Evolutionary conservation across 1,284 basidiomycete species (phyloP).

Genomic region (Pholiota adiposa): DNA sequence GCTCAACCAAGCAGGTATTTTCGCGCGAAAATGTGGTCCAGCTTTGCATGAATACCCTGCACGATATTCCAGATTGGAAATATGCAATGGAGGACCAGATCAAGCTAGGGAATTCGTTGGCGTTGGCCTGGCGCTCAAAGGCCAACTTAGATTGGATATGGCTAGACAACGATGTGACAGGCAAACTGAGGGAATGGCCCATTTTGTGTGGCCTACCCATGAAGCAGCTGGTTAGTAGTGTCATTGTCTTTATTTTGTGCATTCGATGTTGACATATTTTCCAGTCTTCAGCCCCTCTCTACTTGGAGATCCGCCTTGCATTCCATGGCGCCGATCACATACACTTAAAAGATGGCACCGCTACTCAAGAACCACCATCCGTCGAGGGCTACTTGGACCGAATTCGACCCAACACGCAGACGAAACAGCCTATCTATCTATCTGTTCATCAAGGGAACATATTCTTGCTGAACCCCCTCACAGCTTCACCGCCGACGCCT

Average conservation of each 20-base stretch:
- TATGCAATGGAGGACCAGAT: slow-evolving; percentile 59
- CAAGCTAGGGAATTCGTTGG: slow-evolving; percentile 59
- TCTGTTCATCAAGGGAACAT: slow-evolving; percentile 75
- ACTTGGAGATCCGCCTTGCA: slow-evolving; percentile 74
- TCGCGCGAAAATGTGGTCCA: slow-evolving; percentile 61
- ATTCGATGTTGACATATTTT: slow-evolving; percentile 14
- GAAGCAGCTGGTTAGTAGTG: slow-evolving; percentile 53
- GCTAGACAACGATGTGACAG: slow-evolving; percentile 67
- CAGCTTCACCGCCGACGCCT: slow-evolving; percentile 72
- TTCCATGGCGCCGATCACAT: slow-evolving; percentile 66
- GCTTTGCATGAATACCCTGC: slow-evolving; percentile 59
- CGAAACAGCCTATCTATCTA: slow-evolving; percentile 69
- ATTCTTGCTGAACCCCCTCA: slow-evolving; percentile 58
- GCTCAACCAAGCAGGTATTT: slow-evolving; percentile 47
- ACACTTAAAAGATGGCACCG: slow-evolving; percentile 56
- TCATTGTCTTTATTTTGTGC: background rate
- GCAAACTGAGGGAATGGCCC: slow-evolving; percentile 67
- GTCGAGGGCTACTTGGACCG: slow-evolving; percentile 84
- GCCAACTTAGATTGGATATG: slow-evolving; percentile 83
- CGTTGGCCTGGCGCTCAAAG: slow-evolving; percentile 77
- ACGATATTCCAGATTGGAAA: slow-evolving; percentile 63
- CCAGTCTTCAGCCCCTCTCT: slow-evolving; percentile 54
- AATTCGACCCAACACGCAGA: slow-evolving; percentile 64
- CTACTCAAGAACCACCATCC: slow-evolving; percentile 70
- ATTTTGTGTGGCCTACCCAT: slow-evolving; percentile 76